Evolutionary conservation across 2,329 filamentous ascomycete species (phyloP), one percentile per base, ranked within the genome.

Genomic region (Xylaria sp.): DNA sequence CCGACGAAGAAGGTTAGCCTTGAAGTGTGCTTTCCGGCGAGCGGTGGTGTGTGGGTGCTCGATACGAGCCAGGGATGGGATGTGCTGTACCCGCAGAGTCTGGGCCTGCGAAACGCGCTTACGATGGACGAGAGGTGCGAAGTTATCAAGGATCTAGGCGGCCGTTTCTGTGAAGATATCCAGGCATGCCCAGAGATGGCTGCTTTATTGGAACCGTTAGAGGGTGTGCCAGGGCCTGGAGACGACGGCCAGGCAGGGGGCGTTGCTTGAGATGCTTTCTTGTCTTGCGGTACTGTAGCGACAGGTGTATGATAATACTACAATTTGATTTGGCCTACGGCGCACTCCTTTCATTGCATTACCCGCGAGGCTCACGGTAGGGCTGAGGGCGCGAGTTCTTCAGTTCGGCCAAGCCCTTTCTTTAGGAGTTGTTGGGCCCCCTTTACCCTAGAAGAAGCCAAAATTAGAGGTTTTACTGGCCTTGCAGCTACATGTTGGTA

Each of bases 41-140:
- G 41, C 41, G 41, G 41, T 44, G 41, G 41, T 44, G 41, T 44
- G 41, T 44, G 41, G 41, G 15, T 13, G 41, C 41, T 44, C 15
- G 13, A 44, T 44, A 44, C 41, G 41, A 44, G 41, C 13, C 41
- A 18, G 13, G 4, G 13, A 44, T 44, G 41, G 41, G 41, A 44
- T 44, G 15, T 6, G 13, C 41, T 18, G 41, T 44, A 44, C 41
- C 41, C 41, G 41, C 41, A 44, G 41, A 44, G 41, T 44, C 4
- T 44, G 13, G 41, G 41, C 41, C 41, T 44, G 41, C 41, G 13
- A 44, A 44, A 44, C 15, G 13, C 41, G 41, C 41, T 44, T 44
- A 44, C 41, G 41, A 44, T 44, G 41, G 41, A 44, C 41, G 41
- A 44, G 41, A 44, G 41, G 41, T 44, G 41, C 41, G 41, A 44